A percentile compares a stretch with the other conserved stretches of the same genome.
phyloP scores from a whole-genome alignment of 208 protist species.

The Acanthamoeba healyi region DNA sequence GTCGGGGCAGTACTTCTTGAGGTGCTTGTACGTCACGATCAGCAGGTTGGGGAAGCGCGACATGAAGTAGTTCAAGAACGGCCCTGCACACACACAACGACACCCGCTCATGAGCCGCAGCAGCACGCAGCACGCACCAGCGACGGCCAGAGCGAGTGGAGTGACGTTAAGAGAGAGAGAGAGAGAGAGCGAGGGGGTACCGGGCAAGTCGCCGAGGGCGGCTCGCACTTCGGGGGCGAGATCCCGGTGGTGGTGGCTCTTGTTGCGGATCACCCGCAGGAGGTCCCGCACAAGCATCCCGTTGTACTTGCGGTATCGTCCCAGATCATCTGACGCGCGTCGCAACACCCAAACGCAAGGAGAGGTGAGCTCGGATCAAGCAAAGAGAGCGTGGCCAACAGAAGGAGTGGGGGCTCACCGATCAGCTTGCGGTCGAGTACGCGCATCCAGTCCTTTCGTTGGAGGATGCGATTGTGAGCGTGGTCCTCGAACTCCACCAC shows the following conservation, averaged over 20 bases:
- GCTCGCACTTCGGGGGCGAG: conserved; percentile 1
- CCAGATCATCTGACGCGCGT: not conserved
- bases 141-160: too few species aligned
- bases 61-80: conserved; percentile 34
- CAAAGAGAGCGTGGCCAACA: not conserved
- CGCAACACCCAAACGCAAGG: not conserved
- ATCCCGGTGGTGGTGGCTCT: conserved; percentile 40
- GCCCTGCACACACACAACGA: not conserved
- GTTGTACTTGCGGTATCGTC: conserved; percentile 18
- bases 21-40: conserved; percentile 20
- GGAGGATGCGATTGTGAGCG: not conserved
- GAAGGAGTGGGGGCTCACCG: not conserved
- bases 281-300: not conserved
- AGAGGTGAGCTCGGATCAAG: not conserved
- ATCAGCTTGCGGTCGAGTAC: conserved; percentile 18
- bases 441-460: conserved; percentile 6
- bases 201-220: not conserved
- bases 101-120: too few species aligned
- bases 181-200: not conserved
- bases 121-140: too few species aligned
- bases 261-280: conserved; percentile 38
- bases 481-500: conserved; percentile 18
- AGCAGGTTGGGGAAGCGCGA: conserved; percentile 39
- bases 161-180: too few species aligned
- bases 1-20: conserved; percentile 52